These are phyloP conservation scores for Nicotiana otophora DNA, from an alignment of 257 asterid genomes.

Conservation along the genomic window DNA sequence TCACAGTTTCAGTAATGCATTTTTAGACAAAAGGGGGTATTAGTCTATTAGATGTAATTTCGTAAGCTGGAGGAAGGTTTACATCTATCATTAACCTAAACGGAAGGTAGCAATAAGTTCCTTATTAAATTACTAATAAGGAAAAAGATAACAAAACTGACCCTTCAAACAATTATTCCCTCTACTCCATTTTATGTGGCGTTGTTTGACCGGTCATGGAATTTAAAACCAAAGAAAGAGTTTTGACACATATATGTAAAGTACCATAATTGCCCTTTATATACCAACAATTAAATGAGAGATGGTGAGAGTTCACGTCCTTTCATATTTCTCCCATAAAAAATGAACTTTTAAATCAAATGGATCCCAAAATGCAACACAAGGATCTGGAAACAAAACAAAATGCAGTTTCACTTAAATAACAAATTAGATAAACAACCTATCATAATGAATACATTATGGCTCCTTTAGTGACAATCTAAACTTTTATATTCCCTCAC, in stretches of 20 bases:
- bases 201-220: too few relatives aligned
- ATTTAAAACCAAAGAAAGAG: not conserved
- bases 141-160: not conserved
- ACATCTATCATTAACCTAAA: not conserved
- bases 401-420: not conserved
- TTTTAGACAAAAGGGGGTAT: not conserved
- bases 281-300: not conserved
- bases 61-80: not conserved
- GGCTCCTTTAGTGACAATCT: not conserved
- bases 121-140: not conserved
- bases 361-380: not conserved
- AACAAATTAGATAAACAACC: not conserved
- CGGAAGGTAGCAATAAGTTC: not conserved
- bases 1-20: not conserved
- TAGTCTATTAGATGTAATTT: not conserved
- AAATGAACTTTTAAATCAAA: not conserved
- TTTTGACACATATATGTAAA: not conserved
- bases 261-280: not conserved
- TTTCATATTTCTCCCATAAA: not conserved
- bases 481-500: not conserved
- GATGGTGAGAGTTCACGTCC: not conserved
- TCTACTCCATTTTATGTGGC: not conserved
- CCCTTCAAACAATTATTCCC: not conserved
- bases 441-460: not conserved
- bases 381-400: not conserved